Conservation (phyloP, 257 asterid species). For the Handroanthus guayacan region DNA sequence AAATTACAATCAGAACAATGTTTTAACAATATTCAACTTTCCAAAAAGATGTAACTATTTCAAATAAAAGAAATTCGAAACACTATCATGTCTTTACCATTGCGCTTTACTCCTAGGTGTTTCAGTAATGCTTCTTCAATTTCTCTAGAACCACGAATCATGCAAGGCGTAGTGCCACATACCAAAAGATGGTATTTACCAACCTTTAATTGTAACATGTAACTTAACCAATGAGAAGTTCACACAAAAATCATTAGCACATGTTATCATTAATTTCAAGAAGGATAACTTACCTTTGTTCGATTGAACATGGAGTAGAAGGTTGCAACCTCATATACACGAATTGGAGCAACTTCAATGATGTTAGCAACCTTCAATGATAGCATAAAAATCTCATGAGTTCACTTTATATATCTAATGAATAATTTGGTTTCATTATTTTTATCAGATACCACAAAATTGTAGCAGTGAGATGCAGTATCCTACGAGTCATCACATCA, state of each 20-base stretch:
- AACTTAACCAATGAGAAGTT: conserved; percentile 31
- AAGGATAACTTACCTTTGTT: conserved; percentile 64
- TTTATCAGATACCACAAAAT: conserved; percentile 11
- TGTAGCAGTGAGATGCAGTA: conserved; percentile 12
- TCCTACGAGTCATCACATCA: conserved; percentile 19
- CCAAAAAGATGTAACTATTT: background rate
- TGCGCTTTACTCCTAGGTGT: conserved; percentile 96
- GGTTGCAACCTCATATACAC: conserved; percentile 98
- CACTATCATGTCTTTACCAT: conserved; percentile 58
- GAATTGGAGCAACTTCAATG: conserved; percentile 95
- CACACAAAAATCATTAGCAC: conserved; percentile 17
- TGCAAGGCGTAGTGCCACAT: conserved; percentile 99
- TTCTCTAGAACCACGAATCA: conserved; percentile 96
- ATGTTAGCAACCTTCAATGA: conserved; percentile 82
- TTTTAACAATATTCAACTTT: conserved; percentile 16
- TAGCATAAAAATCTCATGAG: conserved; percentile 20
- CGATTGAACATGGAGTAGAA: conserved; percentile 99
- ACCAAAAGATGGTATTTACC: conserved; percentile 98
- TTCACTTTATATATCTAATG: conserved; percentile 6
- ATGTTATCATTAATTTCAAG: conserved; percentile 21
- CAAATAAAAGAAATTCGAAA: conserved; percentile 13
- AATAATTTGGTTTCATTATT: conserved; percentile 18
- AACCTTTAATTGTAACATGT: conserved; percentile 57
- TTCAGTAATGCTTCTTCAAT: conserved; percentile 86
- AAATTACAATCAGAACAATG: conserved; percentile 35